Evolutionary conservation across 177 flowering plant species (phyloP).

Genomic region (Vitis hybrid): DNA sequence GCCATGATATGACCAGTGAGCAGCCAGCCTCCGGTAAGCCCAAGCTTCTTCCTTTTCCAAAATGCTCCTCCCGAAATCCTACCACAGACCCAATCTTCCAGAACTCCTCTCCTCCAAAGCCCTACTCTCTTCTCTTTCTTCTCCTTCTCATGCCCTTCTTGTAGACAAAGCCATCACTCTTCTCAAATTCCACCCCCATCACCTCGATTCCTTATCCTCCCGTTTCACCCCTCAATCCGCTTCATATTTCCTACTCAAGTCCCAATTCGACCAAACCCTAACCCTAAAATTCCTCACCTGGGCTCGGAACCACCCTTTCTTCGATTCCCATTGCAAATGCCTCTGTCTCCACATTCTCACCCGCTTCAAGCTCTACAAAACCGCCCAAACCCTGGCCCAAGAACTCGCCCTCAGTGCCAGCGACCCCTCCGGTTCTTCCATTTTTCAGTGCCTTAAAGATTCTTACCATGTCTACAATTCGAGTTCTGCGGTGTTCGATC

Average conservation of each 20-base stretch:
- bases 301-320: slow-evolving; percentile 54
- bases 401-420: slow-evolving; percentile 26
- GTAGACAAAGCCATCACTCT: slow-evolving; percentile 53
- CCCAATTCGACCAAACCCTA: slow-evolving; percentile 48
- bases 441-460: slow-evolving; percentile 54
- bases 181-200: slow-evolving; percentile 45
- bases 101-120: slow-evolving; percentile 2
- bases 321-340: slow-evolving; percentile 53
- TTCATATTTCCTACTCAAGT: slow-evolving; percentile 52
- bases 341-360: slow-evolving; percentile 71
- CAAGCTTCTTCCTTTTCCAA: neutral
- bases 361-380: slow-evolving; percentile 66
- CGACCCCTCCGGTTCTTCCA: slow-evolving; percentile 24
- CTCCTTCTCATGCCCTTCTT: slow-evolving; percentile 28
- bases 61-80: slow-evolving; percentile 22
- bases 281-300: slow-evolving; percentile 59
- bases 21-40: no score
- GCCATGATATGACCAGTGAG: no score
- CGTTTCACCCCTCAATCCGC: slow-evolving; percentile 64
- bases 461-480: slow-evolving; percentile 51
- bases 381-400: slow-evolving; percentile 59
- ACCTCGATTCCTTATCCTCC: slow-evolving; percentile 48
- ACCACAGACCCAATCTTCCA: neutral
- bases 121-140: slow-evolving; percentile 14
- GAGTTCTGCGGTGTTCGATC: slow-evolving; percentile 73